A percentile compares a stretch with the other conserved stretches of the same genome.
phyloP scores from a whole-genome alignment of 192 early-diverging fungal species.

The Podila epigama region DNA sequence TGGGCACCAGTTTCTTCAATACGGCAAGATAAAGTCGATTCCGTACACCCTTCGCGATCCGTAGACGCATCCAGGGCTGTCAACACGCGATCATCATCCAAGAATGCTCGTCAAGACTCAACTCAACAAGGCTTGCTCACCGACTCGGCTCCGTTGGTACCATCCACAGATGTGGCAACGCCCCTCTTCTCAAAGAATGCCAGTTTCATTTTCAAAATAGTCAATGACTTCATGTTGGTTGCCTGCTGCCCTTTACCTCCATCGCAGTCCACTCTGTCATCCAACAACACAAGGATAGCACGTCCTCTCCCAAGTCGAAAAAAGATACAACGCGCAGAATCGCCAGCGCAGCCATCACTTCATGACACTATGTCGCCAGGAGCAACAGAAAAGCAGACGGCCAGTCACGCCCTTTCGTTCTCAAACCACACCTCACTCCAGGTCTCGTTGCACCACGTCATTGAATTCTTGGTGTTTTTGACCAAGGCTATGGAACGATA shows the following conservation, averaged over 20 bases:
- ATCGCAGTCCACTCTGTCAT: conserved; percentile 2
- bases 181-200: conserved; percentile 20
- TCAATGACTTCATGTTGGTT: conserved; percentile 28
- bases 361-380: neutral
- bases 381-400: neutral
- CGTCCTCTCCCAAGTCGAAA: conserved; percentile 5
- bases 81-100: neutral
- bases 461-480: conserved; percentile 32
- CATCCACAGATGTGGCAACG: neutral
- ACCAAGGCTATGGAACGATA: conserved; percentile 24
- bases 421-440: conserved; percentile 6
- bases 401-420: conserved; percentile 10
- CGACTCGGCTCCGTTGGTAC: neutral
- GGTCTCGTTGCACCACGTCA: conserved; percentile 8
- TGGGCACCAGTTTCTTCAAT: conserved; percentile 3
- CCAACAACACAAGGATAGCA: conserved; percentile 21
- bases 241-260: conserved; percentile 32
- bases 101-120: neutral
- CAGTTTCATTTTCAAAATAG: conserved; percentile 25
- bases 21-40: neutral
- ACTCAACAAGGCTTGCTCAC: neutral
- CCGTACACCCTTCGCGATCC: neutral
- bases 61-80: neutral
- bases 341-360: neutral
- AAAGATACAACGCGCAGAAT: neutral